Percentiles rank a stretch among this genome's conserved stretches.
phyloP scores from a whole-genome alignment of 2,329 filamentous ascomycete genomes.

The Aureobasidium lini region DNA sequence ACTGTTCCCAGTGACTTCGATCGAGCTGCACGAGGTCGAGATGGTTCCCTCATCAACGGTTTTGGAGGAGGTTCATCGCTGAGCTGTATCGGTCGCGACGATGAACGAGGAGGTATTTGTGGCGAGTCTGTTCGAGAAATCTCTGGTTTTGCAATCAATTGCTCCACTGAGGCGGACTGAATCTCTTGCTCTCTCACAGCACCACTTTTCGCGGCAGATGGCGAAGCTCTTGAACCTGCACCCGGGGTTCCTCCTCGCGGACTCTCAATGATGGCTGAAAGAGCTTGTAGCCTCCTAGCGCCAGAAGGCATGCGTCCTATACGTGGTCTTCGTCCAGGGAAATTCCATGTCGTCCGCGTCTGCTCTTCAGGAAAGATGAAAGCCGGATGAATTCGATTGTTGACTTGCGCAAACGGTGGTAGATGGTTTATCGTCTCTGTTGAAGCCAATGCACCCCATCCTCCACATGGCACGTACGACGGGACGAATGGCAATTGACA shows the following conservation, averaged over 20 bases:
- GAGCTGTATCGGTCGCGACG: neutral
- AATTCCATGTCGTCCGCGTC: neutral
- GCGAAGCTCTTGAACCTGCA: neutral
- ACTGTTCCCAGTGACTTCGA: slow-evolving; percentile 25
- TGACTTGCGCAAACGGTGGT: neutral
- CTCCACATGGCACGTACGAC: slow-evolving; percentile 29
- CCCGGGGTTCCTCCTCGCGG: slow-evolving; percentile 22
- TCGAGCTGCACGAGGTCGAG: slow-evolving; percentile 14
- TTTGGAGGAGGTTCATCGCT: slow-evolving; percentile 16
- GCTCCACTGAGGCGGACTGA: slow-evolving; percentile 16
- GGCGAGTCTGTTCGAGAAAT: neutral
- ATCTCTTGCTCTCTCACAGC: neutral
- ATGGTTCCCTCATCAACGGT: neutral
- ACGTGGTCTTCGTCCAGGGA: slow-evolving; percentile 3
- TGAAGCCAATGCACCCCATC: slow-evolving; percentile 36
- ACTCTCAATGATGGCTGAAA: slow-evolving; percentile 35
- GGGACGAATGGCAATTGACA: slow-evolving; percentile 18
- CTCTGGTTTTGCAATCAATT: slow-evolving; percentile 18
- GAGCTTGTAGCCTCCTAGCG: slow-evolving; percentile 12
- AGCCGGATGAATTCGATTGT: neutral
- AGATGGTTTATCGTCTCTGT: slow-evolving; percentile 27
- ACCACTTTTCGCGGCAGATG: neutral
- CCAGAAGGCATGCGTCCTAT: slow-evolving; percentile 1
- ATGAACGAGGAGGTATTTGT: neutral
- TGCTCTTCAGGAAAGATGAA: slow-evolving; percentile 3